phyloP scores from a whole-genome alignment of 208 protist genomes.

The Trypanosoma avium region DNA sequence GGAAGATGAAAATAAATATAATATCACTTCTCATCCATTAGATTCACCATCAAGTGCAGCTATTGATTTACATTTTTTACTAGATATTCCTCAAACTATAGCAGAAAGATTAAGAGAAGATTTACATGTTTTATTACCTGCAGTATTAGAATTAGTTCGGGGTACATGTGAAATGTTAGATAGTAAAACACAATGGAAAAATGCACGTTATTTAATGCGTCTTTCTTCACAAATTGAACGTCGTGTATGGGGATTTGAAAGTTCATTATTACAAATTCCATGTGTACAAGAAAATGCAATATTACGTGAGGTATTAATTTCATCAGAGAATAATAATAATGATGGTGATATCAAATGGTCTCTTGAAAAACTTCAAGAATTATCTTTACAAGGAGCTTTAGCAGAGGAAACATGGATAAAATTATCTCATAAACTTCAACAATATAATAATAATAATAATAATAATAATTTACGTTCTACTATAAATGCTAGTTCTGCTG shows the following conservation, averaged over 20 bases:
- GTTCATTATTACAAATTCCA: constrained; percentile 51
- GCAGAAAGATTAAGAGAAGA: constrained; percentile 53
- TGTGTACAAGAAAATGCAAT: constrained; percentile 22
- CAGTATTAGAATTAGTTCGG: constrained; percentile 44
- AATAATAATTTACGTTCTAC: no score
- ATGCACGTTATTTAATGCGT: constrained; percentile 55
- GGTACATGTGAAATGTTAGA: constrained; percentile 68
- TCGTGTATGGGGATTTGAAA: constrained; percentile 57
- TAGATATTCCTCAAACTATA: constrained; percentile 35
- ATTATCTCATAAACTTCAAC: neutral
- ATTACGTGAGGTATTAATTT: constrained; percentile 12
- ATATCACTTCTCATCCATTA: constrained; percentile 13
- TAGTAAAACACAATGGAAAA: constrained; percentile 22
- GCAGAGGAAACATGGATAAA: constrained; percentile 1
- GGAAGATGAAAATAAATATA: neutral
- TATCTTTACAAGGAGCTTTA: neutral
- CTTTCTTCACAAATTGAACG: constrained; percentile 59
- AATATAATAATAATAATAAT: no score
- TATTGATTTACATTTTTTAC: constrained; percentile 39
- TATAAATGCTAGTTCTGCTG: neutral
- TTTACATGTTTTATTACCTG: constrained; percentile 42
- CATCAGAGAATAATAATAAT: neutral
- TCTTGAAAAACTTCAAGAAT: constrained; percentile 20
- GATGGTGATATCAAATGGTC: constrained; percentile 1
- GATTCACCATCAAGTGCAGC: constrained; percentile 19